Evolutionary conservation across 1,139 yeast species (phyloP).

Genomic region (Meyerozyma guilliermondii): DNA sequence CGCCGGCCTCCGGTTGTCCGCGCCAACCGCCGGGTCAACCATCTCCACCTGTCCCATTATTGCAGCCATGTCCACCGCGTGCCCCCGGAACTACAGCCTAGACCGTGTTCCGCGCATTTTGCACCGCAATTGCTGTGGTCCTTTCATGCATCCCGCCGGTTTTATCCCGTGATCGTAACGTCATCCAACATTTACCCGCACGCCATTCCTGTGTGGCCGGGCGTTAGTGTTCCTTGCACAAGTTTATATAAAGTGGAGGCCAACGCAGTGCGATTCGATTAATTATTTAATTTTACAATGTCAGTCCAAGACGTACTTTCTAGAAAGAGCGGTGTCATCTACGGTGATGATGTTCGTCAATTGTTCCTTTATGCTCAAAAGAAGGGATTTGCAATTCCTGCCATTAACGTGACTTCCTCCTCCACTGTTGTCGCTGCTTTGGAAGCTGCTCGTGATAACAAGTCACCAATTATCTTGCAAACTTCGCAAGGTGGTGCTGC

Average conservation of each 20-base stretch:
- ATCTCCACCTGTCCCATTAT: too few relatives aligned
- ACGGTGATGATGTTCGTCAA: slow-evolving; percentile 94
- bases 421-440: slow-evolving; percentile 96
- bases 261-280: too few relatives aligned
- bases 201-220: neutral
- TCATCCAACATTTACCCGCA: neutral
- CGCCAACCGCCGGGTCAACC: too few relatives aligned
- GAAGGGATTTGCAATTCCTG: slow-evolving; percentile 95
- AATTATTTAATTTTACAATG: slow-evolving; percentile 18
- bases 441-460: slow-evolving; percentile 97
- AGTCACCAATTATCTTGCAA: slow-evolving; percentile 95
- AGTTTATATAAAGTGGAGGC: neutral
- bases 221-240: neutral
- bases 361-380: slow-evolving; percentile 92
- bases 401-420: slow-evolving; percentile 95
- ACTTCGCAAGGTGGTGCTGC: slow-evolving; percentile 99
- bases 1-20: too few relatives aligned
- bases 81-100: too few relatives aligned
- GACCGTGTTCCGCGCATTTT: too few relatives aligned
- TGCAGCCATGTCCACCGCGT: too few relatives aligned
- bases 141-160: too few relatives aligned
- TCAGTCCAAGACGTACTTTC: slow-evolving; percentile 61
- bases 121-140: too few relatives aligned
- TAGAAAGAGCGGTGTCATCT: slow-evolving; percentile 96
- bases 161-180: neutral